Base-by-base conservation (phyloP, 352 stramenopile genomes). In the Phytophthora fragariaefolia region DNA sequence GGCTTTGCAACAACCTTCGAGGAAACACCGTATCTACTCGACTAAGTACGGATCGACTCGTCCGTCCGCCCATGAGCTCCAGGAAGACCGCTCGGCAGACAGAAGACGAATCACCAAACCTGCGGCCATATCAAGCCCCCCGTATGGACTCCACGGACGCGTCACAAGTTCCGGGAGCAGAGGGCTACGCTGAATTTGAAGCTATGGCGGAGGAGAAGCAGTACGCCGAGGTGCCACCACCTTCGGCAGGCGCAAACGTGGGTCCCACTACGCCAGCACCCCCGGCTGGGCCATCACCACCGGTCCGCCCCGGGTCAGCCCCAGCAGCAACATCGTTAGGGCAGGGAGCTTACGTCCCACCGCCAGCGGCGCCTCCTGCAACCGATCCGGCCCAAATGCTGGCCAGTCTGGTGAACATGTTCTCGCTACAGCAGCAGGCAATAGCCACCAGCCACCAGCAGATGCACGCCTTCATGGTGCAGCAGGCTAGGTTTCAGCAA, bases 1-100 rank as follows among this genome's bases (percentile, higher is more conserved):
- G n/a, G n/a, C n/a, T n/a, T 48, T 62, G 42, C 42, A 62, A 46
- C 40, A 30, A 60, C 42, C 42, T 48, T 62, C 54, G 42, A 53
- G 54, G 27, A 23, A 57, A 51, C 26, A 52, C 17, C 18, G 23
- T 65, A 53, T 4, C 24, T 13, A 23, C 6, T 61, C 42, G 18
- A 24, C 12, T 61, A 58, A 65, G 32, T 65, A 56, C 36, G 57
- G 15, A 36, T 52, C 30, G 6, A 36, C 30, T 6, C 6, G 6
- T 12, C 56, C 23, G 56, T 20, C 56, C 45, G 24, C 50, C 23
- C 6, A 57, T 51, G 34, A 45, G 36, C n/a, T 58, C 34, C 43
- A 65, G 12, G 6, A 65, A 57, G 23, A 52, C 45, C 1, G 17
- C 46, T 51, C 46, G 46, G 10, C 32, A 58, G 15, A 13, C 46